phyloP scores from a whole-genome alignment of 352 stramenopile genomes.

The Lagenidium giganteum region DNA sequence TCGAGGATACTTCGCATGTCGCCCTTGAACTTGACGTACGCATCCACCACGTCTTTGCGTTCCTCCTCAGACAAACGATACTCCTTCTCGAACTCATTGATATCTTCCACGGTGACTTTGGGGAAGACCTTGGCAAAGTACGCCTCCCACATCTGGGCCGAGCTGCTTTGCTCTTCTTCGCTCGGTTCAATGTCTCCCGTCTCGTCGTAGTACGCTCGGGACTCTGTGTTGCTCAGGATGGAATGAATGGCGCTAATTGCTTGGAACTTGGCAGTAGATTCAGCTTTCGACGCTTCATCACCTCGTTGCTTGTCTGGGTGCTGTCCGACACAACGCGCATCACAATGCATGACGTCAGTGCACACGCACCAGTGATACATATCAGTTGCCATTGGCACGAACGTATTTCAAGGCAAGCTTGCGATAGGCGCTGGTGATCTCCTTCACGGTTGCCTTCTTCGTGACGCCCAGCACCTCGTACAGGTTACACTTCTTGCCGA shows the following conservation, averaged over 20 bases:
- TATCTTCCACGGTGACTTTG: slow-evolving; percentile 79
- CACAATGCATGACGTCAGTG: too few relatives aligned
- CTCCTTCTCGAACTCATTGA: slow-evolving; percentile 65
- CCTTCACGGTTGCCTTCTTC: slow-evolving; percentile 49
- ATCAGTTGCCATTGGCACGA: slow-evolving; percentile 6
- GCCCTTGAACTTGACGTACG: slow-evolving; percentile 75
- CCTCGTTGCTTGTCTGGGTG: slow-evolving; percentile 89
- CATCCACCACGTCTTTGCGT: slow-evolving; percentile 62
- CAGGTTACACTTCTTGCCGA: slow-evolving; percentile 61
- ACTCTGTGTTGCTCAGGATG: slow-evolving; percentile 73
- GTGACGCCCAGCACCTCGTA: slow-evolving; percentile 76
- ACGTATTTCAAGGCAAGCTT: slow-evolving; percentile 73
- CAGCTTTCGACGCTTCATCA: slow-evolving; percentile 38
- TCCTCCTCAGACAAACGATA: slow-evolving; percentile 88
- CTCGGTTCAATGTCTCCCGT: slow-evolving; percentile 61
- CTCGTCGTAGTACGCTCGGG: slow-evolving; percentile 81
- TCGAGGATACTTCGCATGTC: slow-evolving; percentile 80
- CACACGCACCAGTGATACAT: too few relatives aligned
- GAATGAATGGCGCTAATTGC: slow-evolving; percentile 82
- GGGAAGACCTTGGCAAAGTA: slow-evolving; percentile 89
- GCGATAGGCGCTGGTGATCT: slow-evolving; percentile 64
- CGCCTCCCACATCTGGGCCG: slow-evolving; percentile 64
- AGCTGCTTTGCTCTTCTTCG: slow-evolving; percentile 38
- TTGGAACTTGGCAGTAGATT: slow-evolving; percentile 82
- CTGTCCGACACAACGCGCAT: slow-evolving; percentile 26